A percentile compares a stretch with the other conserved stretches of the same genome.
Conservation (phyloP, 139 green algal species). For the Chlorella vulgaris region DNA sequence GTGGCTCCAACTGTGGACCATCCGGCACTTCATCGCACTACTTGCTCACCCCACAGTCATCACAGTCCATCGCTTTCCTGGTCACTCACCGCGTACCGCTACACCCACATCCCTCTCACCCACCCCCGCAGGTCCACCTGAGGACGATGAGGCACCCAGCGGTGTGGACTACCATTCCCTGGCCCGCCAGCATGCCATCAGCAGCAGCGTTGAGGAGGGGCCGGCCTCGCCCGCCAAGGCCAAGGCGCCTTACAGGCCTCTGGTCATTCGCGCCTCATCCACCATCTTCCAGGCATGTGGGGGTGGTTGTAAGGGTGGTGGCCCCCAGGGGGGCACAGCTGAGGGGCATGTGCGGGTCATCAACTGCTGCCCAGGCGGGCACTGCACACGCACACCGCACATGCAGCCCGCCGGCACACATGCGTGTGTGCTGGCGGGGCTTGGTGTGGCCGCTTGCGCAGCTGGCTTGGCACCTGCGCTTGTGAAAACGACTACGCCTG, state of each 20-base stretch:
- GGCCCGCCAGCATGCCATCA: slow-evolving; percentile 23
- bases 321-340: too few species aligned
- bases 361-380: too few species aligned
- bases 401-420: too few species aligned
- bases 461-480: too few species aligned
- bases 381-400: too few species aligned
- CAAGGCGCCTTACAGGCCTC: too few species aligned
- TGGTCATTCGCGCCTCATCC: slow-evolving; percentile 3
- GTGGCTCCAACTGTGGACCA: too few species aligned
- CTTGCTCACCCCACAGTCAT: not conserved
- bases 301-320: not conserved
- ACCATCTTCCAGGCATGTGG: slow-evolving; percentile 9
- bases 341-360: too few species aligned
- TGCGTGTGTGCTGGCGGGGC: too few species aligned
- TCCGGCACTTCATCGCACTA: not conserved
- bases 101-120: not conserved
- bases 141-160: not conserved
- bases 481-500: not conserved
- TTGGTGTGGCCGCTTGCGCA: too few species aligned
- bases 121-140: not conserved
- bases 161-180: slow-evolving; percentile 37
- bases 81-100: not conserved
- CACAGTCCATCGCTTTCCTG: too few species aligned
- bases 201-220: not conserved
- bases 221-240: not conserved